phyloP scores from a whole-genome alignment of 2,329 filamentous ascomycete species.

The Bertia moriformis region DNA sequence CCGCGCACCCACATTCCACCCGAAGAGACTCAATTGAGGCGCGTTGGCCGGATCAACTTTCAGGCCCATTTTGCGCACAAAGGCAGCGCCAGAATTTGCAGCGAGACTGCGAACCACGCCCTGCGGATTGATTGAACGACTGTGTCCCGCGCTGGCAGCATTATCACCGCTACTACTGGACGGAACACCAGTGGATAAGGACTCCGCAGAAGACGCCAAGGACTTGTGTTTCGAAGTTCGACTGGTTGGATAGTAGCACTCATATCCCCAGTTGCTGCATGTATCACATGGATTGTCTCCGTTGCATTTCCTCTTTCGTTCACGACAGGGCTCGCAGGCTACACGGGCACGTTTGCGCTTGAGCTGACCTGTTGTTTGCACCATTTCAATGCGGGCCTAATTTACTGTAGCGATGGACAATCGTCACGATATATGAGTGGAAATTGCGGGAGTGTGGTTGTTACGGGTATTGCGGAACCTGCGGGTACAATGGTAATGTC shows the following conservation, averaged over 20 bases:
- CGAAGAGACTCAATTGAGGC: conserved; percentile 27
- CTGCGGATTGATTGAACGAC: background rate
- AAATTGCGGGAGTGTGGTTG: too few relatives aligned
- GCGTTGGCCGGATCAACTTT: conserved; percentile 23
- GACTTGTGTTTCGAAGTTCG: background rate
- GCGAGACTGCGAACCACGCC: background rate
- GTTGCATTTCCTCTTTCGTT: background rate
- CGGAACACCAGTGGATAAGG: background rate
- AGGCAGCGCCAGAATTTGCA: conserved; percentile 16
- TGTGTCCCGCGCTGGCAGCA: background rate
- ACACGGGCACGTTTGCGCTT: background rate
- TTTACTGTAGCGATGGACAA: too few relatives aligned
- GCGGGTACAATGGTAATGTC: too few relatives aligned
- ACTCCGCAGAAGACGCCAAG: background rate
- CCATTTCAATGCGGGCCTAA: too few relatives aligned
- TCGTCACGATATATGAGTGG: too few relatives aligned
- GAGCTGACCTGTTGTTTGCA: too few relatives aligned
- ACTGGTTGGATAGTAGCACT: background rate
- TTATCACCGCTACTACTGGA: background rate
- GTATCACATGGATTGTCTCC: background rate
- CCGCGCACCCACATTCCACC: conserved; percentile 22
- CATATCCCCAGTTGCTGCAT: background rate
- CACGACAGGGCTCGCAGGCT: background rate
- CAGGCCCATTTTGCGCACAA: conserved; percentile 26
- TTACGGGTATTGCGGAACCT: too few relatives aligned